phyloP scores from a whole-genome alignment of 2,329 filamentous ascomycete genomes.

The Lasiodiplodia theobromae region DNA sequence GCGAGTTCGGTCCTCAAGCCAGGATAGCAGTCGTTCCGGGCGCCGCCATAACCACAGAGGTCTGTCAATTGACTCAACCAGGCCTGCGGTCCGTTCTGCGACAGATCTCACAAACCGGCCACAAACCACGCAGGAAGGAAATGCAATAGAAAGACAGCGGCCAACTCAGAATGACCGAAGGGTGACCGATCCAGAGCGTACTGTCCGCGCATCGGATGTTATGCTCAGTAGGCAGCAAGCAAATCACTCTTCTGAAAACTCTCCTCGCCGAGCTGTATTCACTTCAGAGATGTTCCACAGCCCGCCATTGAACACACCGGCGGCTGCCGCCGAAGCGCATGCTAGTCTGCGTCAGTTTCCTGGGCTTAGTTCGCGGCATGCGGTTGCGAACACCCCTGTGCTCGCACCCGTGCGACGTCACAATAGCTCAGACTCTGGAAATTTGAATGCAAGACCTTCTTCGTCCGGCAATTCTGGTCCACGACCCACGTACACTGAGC shows the following conservation, averaged over 20 bases:
- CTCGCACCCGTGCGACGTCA: constrained; percentile 35
- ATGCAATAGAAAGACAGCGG: constrained; percentile 38
- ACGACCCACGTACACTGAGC: constrained; percentile 66
- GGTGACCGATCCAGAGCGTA: constrained; percentile 47
- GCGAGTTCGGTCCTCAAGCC: constrained; percentile 55
- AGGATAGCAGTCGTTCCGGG: constrained; percentile 52
- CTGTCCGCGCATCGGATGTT: constrained; percentile 12
- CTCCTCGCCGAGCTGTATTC: constrained; percentile 41
- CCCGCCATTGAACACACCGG: constrained; percentile 17
- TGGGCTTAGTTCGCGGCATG: neutral
- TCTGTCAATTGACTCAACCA: constrained; percentile 34
- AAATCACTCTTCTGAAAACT: constrained; percentile 38
- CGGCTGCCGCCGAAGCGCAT: constrained; percentile 13
- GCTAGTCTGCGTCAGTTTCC: constrained; percentile 21
- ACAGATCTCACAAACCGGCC: constrained; percentile 64
- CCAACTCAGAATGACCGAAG: constrained; percentile 55
- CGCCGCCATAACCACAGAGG: constrained; percentile 42
- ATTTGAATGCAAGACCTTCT: constrained; percentile 20
- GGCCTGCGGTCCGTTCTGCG: constrained; percentile 67
- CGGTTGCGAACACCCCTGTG: constrained; percentile 37
- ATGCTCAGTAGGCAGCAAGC: constrained; percentile 15
- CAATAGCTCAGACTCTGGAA: constrained; percentile 18
- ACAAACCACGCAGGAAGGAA: constrained; percentile 36
- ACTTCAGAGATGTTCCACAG: constrained; percentile 15
- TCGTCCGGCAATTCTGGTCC: constrained; percentile 39